Evolutionary conservation across 1,284 basidiomycete genomes (phyloP).

Genomic region (Inonotus obliquus): DNA sequence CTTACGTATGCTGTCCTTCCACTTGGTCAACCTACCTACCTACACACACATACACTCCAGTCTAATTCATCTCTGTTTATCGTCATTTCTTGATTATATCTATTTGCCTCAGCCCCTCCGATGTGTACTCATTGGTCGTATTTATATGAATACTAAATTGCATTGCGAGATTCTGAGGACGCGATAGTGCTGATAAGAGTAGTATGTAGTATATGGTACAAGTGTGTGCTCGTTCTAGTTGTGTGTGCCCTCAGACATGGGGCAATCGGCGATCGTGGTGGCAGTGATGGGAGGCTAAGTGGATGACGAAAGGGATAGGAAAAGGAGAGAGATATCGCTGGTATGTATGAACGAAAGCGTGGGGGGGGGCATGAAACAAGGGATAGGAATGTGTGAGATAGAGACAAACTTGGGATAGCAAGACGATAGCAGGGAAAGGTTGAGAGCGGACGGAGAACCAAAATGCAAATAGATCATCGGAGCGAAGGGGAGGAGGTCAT

Average conservation of each 20-base stretch:
- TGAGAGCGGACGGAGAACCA: not conserved
- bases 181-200: no score
- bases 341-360: not conserved
- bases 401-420: not conserved
- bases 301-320: not conserved
- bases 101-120: not conserved
- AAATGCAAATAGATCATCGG: not conserved
- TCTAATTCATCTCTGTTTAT: not conserved
- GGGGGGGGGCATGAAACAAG: not conserved
- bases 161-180: no score
- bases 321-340: not conserved
- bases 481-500: not conserved
- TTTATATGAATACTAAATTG: no score
- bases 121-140: not conserved
- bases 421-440: not conserved
- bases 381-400: not conserved
- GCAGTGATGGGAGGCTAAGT: not conserved
- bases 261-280: no score
- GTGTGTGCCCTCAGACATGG: no score
- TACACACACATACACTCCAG: not conserved
- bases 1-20: no score
- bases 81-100: not conserved
- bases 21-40: not conserved
- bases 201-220: no score
- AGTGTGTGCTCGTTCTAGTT: no score